Conservation (phyloP, 176 grass and related monocot species). For the Miscanthus lutarioriparius region DNA sequence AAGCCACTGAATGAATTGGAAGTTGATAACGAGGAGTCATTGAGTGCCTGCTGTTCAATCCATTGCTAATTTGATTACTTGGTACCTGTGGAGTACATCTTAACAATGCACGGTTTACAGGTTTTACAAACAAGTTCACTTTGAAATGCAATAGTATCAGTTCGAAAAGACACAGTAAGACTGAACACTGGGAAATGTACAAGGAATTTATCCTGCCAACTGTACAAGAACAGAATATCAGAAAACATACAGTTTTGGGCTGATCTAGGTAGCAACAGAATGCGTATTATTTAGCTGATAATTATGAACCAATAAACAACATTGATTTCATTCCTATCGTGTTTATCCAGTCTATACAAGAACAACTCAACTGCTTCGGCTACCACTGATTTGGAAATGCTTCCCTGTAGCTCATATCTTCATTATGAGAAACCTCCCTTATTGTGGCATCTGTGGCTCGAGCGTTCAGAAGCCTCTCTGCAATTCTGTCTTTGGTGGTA, state of each 20-base stretch:
- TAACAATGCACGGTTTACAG: not conserved
- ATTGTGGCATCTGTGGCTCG: constrained; percentile 48
- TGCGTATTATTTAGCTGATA: not conserved
- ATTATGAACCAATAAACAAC: not conserved
- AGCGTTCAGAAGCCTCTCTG: constrained; percentile 62
- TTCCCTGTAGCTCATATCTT: constrained; percentile 74
- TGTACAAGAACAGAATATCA: constrained; percentile 7
- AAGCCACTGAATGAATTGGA: not conserved
- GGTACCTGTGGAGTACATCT: not conserved
- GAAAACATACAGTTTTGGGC: not conserved
- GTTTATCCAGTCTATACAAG: constrained; percentile 12
- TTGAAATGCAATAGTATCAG: not conserved
- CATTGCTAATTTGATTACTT: not conserved
- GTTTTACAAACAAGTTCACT: not conserved
- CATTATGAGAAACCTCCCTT: constrained; percentile 48
- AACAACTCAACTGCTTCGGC: not conserved
- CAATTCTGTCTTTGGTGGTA: constrained; percentile 81
- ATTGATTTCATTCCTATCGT: not conserved
- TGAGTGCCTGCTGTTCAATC: not conserved
- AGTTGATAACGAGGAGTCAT: not conserved
- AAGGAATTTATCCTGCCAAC: constrained; percentile 2
- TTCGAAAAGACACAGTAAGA: not conserved
- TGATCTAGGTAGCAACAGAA: not conserved
- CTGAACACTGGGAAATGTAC: not conserved
- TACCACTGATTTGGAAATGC: constrained; percentile 90